A percentile compares a stretch with the other conserved stretches of the same genome.
These are phyloP conservation scores for Phytophthora cryptogea DNA, from an alignment of 352 stramenopile species.

Conservation along the genomic window DNA sequence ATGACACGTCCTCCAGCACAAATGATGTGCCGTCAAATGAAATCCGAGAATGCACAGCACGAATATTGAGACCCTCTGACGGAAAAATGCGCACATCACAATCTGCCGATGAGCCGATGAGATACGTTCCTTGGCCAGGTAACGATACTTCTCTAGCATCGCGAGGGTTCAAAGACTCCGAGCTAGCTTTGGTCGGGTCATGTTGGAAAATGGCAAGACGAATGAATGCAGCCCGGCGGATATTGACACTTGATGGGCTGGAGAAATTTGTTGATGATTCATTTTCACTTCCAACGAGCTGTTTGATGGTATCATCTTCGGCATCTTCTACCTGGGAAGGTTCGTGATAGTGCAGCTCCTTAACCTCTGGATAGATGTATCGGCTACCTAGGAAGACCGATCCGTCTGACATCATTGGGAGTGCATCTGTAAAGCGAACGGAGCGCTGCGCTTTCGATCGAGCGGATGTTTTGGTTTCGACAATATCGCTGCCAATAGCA, in stretches of 20 bases:
- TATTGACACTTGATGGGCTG: not conserved
- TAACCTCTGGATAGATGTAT: slow-evolving; percentile 50
- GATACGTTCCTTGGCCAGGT: slow-evolving; percentile 37
- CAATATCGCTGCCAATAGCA: not conserved
- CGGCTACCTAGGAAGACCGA: slow-evolving; percentile 47
- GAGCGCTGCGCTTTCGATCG: slow-evolving; percentile 4
- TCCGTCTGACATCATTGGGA: slow-evolving; percentile 35
- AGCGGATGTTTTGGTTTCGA: not conserved
- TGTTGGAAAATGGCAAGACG: slow-evolving; percentile 34
- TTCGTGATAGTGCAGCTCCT: slow-evolving; percentile 22
- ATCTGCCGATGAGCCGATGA: slow-evolving; percentile 58
- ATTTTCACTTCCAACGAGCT: slow-evolving; percentile 23
- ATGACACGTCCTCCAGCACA: slow-evolving; percentile 72
- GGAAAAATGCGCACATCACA: slow-evolving; percentile 61
- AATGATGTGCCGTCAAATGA: slow-evolving; percentile 69
- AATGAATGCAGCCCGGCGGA: slow-evolving; percentile 8
- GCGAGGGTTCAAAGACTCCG: slow-evolving; percentile 5
- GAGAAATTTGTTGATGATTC: not conserved
- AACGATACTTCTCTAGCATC: slow-evolving; percentile 27
- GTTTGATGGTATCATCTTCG: slow-evolving; percentile 27
- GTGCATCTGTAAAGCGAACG: slow-evolving; percentile 36
- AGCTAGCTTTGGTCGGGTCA: slow-evolving; percentile 15
- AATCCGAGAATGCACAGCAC: slow-evolving; percentile 63
- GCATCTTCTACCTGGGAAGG: slow-evolving; percentile 29
- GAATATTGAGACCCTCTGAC: slow-evolving; percentile 43